These are phyloP conservation scores for Helotiales sp. DNA, from an alignment of 2,329 filamentous ascomycete genomes.

Conservation along the genomic window DNA sequence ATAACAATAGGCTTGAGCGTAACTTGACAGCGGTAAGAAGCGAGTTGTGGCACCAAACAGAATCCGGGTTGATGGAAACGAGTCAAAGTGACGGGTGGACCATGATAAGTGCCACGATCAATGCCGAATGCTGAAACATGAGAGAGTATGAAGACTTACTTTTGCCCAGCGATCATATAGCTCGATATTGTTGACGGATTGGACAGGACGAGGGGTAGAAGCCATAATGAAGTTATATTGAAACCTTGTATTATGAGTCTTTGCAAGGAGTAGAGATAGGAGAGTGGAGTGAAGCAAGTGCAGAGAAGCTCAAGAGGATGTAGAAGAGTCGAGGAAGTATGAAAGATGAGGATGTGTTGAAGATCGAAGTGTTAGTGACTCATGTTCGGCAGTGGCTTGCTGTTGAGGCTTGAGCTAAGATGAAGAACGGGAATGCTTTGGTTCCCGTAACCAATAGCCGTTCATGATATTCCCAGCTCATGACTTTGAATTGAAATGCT, in stretches of 20 bases:
- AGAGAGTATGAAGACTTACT: constrained; percentile 13
- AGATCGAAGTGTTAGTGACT: too few relatives aligned
- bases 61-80: not conserved
- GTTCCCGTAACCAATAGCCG: too few relatives aligned
- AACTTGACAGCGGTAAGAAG: not conserved
- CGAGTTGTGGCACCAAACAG: not conserved
- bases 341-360: too few relatives aligned
- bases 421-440: too few relatives aligned
- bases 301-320: too few relatives aligned
- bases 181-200: constrained; percentile 40
- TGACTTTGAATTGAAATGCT: too few relatives aligned
- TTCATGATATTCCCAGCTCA: too few relatives aligned
- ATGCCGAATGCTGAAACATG: not conserved
- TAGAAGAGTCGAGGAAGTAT: too few relatives aligned
- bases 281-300: not conserved
- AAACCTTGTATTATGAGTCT: not conserved
- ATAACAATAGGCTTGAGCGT: too few relatives aligned
- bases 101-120: too few relatives aligned
- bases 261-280: not conserved
- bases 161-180: constrained; percentile 50
- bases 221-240: not conserved
- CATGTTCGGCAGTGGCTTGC: too few relatives aligned
- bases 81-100: not conserved
- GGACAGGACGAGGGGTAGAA: constrained; percentile 11
- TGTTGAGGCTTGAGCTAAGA: too few relatives aligned